phyloP scores from a whole-genome alignment of 169 alveolate species.

The Plasmodium ovale region DNA sequence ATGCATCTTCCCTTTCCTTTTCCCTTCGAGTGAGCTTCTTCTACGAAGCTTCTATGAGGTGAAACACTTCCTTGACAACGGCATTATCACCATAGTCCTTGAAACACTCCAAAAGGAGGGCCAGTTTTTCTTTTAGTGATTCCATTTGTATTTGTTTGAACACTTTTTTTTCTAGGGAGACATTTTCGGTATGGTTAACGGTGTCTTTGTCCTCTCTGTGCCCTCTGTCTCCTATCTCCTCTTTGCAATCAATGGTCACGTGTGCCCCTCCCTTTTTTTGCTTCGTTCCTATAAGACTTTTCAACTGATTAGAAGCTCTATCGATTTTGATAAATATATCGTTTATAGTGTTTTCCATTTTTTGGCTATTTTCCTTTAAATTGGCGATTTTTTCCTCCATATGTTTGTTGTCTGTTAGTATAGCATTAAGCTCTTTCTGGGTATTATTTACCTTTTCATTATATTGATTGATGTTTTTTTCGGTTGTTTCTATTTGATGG shows the following conservation, averaged over 20 bases:
- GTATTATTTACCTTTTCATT: conserved; percentile 15
- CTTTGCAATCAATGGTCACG: not conserved
- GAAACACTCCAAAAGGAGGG: conserved; percentile 58
- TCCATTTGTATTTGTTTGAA: conserved; percentile 73
- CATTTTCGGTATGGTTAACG: not conserved
- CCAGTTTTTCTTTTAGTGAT: conserved; percentile 58
- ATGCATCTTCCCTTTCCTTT: not conserved
- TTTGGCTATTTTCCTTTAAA: conserved; percentile 31
- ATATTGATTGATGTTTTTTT: conserved; percentile 37
- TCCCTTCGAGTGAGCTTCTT: no score
- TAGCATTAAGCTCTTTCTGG: conserved; percentile 11
- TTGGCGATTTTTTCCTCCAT: conserved; percentile 34
- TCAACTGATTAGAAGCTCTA: conserved; percentile 59
- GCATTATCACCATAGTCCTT: conserved; percentile 26
- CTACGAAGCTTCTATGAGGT: conserved; percentile 30
- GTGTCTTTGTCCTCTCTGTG: not conserved
- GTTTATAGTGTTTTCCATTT: conserved; percentile 29
- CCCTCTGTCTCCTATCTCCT: not conserved
- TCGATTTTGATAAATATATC: conserved; percentile 60
- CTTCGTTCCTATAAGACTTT: not conserved
- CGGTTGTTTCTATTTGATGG: conserved; percentile 10
- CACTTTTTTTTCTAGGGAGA: conserved; percentile 60
- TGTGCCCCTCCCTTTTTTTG: not conserved
- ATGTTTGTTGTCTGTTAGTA: conserved; percentile 1
- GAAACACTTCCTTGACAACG: conserved; percentile 19